Evolutionary conservation across 2,329 filamentous ascomycete genomes (phyloP).

Genomic region (Dothidotthia symphoricarpi): DNA sequence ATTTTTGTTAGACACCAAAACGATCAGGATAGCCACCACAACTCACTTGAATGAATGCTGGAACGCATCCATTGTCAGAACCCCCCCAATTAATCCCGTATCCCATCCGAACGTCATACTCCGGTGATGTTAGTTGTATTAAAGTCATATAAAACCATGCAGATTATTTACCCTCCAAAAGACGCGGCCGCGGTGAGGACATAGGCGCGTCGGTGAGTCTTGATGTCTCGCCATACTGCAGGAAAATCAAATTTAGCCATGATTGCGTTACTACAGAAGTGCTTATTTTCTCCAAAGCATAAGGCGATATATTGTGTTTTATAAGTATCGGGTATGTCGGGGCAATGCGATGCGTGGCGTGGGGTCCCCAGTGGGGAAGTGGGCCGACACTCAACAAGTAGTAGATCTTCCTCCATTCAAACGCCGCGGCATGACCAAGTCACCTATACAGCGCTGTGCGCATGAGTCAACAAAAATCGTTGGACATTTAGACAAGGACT

Average conservation of each 20-base stretch:
- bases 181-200: constrained; percentile 44
- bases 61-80: constrained; percentile 46
- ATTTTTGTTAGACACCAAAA: too few relatives aligned
- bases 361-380: constrained; percentile 16
- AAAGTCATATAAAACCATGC: neutral
- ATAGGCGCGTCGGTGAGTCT: constrained; percentile 43
- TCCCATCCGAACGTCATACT: constrained; percentile 39
- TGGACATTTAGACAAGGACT: too few relatives aligned
- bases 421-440: constrained; percentile 9
- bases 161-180: constrained; percentile 38
- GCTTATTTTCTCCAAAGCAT: too few relatives aligned
- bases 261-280: constrained; percentile 1
- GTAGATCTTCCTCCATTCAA: constrained; percentile 25
- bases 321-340: constrained; percentile 7
- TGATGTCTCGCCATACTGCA: constrained; percentile 41
- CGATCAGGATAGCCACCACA: too few relatives aligned
- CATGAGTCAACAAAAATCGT: neutral
- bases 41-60: constrained; percentile 40
- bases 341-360: constrained; percentile 15
- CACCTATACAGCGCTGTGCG: neutral
- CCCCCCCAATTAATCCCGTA: constrained; percentile 40
- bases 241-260: constrained; percentile 38
- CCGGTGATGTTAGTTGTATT: too few relatives aligned
- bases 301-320: too few relatives aligned
- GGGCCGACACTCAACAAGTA: constrained; percentile 9